phyloP scores from a whole-genome alignment of 257 asterid genomes.

The Lycium ferocissimum region DNA sequence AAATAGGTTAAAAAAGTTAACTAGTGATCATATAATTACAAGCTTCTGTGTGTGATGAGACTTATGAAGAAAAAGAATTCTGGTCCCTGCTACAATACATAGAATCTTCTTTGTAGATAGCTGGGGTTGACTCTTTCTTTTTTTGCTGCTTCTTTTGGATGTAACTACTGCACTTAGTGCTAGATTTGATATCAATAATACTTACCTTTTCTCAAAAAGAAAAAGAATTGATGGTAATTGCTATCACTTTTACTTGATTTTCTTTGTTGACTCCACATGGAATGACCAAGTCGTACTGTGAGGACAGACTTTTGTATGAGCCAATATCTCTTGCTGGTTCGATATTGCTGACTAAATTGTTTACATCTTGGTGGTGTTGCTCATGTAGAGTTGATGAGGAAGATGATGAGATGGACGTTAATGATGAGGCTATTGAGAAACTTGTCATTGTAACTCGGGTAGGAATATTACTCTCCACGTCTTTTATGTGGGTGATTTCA shows the following conservation, averaged over 20 bases:
- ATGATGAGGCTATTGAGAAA: slow-evolving; percentile 77
- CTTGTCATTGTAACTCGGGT: slow-evolving; percentile 91
- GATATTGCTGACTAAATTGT: background rate
- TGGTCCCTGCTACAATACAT: background rate
- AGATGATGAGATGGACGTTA: slow-evolving; percentile 65
- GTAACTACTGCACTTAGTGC: background rate
- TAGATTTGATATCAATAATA: slow-evolving; percentile 8
- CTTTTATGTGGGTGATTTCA: background rate
- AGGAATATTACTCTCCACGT: slow-evolving; percentile 34
- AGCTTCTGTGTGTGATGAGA: background rate
- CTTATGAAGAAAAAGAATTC: background rate
- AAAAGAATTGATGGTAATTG: background rate
- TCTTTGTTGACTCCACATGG: background rate
- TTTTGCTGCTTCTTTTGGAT: slow-evolving; percentile 8
- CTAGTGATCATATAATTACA: slow-evolving; percentile 11
- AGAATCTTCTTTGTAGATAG: background rate
- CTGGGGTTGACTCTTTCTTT: background rate
- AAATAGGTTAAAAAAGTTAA: background rate
- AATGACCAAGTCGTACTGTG: background rate
- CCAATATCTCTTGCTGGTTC: background rate
- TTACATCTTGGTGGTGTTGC: slow-evolving; percentile 28
- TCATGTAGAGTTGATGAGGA: slow-evolving; percentile 69
- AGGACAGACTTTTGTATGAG: background rate
- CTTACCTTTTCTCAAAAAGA: background rate
- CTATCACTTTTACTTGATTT: background rate